Percentiles rank a stretch among this genome's conserved stretches.
Conservation (phyloP, 306 rosid species). For the Rosa persica region DNA sequence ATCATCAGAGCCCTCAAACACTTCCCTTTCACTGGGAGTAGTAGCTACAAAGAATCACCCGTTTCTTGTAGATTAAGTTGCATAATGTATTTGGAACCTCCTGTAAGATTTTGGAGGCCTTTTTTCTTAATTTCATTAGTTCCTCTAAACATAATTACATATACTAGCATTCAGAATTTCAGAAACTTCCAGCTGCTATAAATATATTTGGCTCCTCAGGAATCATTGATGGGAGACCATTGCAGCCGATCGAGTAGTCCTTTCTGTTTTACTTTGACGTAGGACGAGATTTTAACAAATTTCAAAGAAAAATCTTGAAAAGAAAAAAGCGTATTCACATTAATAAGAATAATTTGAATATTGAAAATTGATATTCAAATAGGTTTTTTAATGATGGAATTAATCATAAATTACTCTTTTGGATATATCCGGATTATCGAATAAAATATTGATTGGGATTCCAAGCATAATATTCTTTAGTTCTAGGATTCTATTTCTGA, state of each 20-base stretch:
- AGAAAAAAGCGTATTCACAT: too few relatives aligned
- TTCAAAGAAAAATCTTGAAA: too few relatives aligned
- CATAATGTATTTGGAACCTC: constrained; percentile 13
- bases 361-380: too few relatives aligned
- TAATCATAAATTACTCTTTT: too few relatives aligned
- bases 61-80: neutral
- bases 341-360: too few relatives aligned
- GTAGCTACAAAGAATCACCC: neutral
- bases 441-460: too few relatives aligned
- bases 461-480: too few relatives aligned
- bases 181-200: neutral
- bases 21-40: constrained; percentile 83
- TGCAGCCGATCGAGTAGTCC: neutral
- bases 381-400: too few relatives aligned
- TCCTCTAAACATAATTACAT: constrained; percentile 1
- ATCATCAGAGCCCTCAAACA: constrained; percentile 42
- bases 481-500: too few relatives aligned
- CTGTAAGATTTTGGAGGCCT: constrained; percentile 12
- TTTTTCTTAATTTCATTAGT: neutral
- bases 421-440: too few relatives aligned
- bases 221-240: neutral
- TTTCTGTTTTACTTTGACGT: neutral
- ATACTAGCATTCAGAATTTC: neutral
- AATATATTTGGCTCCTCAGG: neutral
- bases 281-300: too few relatives aligned